These are phyloP conservation scores for Linderina pennispora DNA, from an alignment of 192 early-diverging fungal species.

Conservation along the genomic window DNA sequence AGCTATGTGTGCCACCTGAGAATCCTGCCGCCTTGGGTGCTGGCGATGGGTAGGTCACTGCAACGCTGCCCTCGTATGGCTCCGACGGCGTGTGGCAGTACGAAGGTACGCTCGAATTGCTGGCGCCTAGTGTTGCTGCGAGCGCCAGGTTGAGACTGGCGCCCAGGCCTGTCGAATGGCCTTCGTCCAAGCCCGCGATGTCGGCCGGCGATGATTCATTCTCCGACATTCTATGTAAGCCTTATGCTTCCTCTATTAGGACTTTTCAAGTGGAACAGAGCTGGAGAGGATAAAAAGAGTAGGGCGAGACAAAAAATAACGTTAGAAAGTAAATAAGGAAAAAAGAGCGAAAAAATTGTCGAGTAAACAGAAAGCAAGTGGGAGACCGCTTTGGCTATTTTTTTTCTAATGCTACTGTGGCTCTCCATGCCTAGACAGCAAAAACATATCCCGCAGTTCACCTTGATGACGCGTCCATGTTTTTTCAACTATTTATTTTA, in stretches of 20 bases:
- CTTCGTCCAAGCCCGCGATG: neutral
- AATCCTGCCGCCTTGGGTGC: neutral
- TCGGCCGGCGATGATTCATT: neutral
- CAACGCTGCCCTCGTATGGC: slow-evolving; percentile 16
- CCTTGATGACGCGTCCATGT: neutral
- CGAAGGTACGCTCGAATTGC: slow-evolving; percentile 8
- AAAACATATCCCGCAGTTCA: neutral
- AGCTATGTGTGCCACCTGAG: neutral
- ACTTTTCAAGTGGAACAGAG: neutral
- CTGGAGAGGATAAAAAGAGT: neutral
- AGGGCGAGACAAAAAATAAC: neutral
- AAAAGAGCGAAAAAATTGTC: slow-evolving; percentile 1
- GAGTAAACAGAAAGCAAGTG: neutral
- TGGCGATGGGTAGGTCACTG: neutral
- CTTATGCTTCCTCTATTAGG: neutral
- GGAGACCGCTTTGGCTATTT: no score
- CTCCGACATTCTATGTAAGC: neutral
- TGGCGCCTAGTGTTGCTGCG: neutral
- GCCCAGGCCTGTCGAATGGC: neutral
- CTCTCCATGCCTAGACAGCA: no score
- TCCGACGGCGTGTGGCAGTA: slow-evolving; percentile 32
- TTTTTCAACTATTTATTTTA: neutral
- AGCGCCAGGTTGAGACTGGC: neutral
- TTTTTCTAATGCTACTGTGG: no score
- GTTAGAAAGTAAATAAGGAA: slow-evolving; percentile 1